Evolutionary conservation across 2,329 filamentous ascomycete species (phyloP).

Genomic region (Aspergillus vadensis): DNA sequence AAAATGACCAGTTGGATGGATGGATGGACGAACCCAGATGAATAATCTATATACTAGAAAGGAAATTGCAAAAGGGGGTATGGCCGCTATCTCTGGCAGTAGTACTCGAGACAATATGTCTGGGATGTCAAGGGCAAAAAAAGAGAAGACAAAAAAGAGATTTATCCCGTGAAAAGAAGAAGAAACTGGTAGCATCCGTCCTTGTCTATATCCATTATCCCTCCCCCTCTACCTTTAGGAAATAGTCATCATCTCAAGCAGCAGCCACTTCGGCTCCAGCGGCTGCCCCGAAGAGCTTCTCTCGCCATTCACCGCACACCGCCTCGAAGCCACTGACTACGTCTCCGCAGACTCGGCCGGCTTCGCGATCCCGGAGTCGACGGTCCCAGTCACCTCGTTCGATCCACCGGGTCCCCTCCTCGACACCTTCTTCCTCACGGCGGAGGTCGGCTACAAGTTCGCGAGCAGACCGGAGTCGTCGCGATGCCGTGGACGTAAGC

Average conservation of each 20-base stretch:
- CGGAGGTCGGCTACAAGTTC: slow-evolving; percentile 85
- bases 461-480: slow-evolving; percentile 76
- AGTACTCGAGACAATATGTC: background rate
- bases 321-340: slow-evolving; percentile 92
- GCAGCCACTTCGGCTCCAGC: slow-evolving; percentile 36
- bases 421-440: slow-evolving; percentile 76
- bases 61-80: slow-evolving; percentile 2
- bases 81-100: background rate
- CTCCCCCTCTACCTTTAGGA: background rate
- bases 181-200: background rate
- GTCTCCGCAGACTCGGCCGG: slow-evolving; percentile 78
- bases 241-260: slow-evolving; percentile 23
- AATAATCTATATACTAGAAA: slow-evolving; percentile 12
- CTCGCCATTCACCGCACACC: slow-evolving; percentile 81
- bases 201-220: background rate
- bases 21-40: background rate
- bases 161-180: background rate
- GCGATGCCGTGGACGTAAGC: slow-evolving; percentile 76
- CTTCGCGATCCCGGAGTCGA: slow-evolving; percentile 73
- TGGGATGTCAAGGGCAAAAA: background rate
- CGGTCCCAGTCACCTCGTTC: slow-evolving; percentile 80
- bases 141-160: background rate
- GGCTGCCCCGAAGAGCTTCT: slow-evolving; percentile 63
- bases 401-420: slow-evolving; percentile 82
- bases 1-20: background rate